Evolutionary conservation across 805 yeast genomes (phyloP).

Genomic region (Wickerhamiella azymoides): DNA sequence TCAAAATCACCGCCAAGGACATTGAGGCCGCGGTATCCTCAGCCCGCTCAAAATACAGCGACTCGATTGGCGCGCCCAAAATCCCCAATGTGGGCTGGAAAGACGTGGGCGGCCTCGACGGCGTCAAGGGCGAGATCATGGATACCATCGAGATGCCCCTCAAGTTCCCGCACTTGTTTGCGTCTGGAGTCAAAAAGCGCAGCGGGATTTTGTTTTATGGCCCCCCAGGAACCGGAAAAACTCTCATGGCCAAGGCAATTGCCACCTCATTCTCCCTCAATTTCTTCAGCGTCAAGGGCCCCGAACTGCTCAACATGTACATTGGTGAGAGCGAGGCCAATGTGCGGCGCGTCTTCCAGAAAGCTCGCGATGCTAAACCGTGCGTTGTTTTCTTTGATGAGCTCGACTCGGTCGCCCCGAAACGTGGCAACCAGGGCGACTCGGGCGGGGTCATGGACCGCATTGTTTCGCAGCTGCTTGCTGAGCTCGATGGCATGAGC

Average conservation of each 20-base stretch:
- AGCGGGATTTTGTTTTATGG: constrained; percentile 93
- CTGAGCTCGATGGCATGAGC: constrained; percentile 90
- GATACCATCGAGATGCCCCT: constrained; percentile 95
- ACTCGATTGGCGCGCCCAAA: constrained; percentile 91
- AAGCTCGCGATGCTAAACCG: constrained; percentile 91
- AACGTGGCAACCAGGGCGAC: constrained; percentile 96
- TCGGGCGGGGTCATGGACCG: constrained; percentile 99
- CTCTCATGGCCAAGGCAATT: constrained; percentile 88
- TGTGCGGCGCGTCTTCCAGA: constrained; percentile 85
- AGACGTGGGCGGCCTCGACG: constrained; percentile 89
- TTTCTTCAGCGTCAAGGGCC: constrained; percentile 94
- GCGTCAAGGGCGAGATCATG: constrained; percentile 80
- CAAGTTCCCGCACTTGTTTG: constrained; percentile 80
- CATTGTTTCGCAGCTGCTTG: constrained; percentile 86
- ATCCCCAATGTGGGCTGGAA: constrained; percentile 95
- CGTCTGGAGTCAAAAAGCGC: constrained; percentile 80
- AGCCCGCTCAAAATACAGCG: constrained; percentile 80
- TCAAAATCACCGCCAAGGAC: constrained; percentile 43
- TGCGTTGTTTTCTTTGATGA: constrained; percentile 97
- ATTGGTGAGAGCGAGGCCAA: constrained; percentile 98
- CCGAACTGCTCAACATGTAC: constrained; percentile 91
- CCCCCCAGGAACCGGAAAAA: constrained; percentile 98
- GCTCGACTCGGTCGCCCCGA: constrained; percentile 95
- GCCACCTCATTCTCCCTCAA: constrained; percentile 91
- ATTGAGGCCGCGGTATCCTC: constrained; percentile 57